Percentiles rank a stretch among this genome's conserved stretches.
Evolutionary conservation across 352 stramenopile species (phyloP).

Genomic region (Pythium aquatile): DNA sequence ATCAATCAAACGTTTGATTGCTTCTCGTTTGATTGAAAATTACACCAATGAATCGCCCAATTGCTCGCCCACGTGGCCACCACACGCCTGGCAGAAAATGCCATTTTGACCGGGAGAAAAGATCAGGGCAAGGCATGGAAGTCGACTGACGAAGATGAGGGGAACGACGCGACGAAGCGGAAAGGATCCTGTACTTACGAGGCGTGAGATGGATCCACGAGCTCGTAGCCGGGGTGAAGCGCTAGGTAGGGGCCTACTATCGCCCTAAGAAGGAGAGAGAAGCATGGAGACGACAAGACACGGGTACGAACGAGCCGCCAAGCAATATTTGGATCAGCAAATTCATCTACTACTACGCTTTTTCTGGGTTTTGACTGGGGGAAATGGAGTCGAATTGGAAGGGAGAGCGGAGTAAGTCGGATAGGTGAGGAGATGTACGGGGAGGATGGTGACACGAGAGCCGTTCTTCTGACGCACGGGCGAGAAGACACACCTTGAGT

Average conservation of each 20-base stretch:
- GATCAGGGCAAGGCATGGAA: neutral
- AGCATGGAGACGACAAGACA: neutral
- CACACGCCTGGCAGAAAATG: conserved; percentile 18
- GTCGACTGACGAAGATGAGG: neutral
- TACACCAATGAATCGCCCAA: conserved; percentile 17
- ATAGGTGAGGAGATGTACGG: conserved; percentile 10
- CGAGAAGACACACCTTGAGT: conserved; percentile 5
- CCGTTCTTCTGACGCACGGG: conserved; percentile 4
- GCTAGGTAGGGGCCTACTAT: neutral
- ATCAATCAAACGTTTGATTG: conserved; percentile 30
- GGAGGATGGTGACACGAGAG: conserved; percentile 1
- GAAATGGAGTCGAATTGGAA: conserved; percentile 14
- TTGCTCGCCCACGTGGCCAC: conserved; percentile 17
- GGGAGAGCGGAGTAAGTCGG: conserved; percentile 16
- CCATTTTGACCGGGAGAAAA: conserved; percentile 8
- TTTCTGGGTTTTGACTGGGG: conserved; percentile 27
- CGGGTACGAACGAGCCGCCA: conserved; percentile 14
- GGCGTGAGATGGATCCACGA: neutral
- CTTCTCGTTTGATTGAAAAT: conserved; percentile 12
- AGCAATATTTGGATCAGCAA: conserved; percentile 25
- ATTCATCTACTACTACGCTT: conserved; percentile 33
- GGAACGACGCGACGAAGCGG: neutral
- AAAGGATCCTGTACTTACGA: neutral
- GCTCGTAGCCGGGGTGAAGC: neutral
- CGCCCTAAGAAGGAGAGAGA: neutral